phyloP scores from a whole-genome alignment of 805 yeast genomes.

The Wickerhamiella bombiphila region DNA sequence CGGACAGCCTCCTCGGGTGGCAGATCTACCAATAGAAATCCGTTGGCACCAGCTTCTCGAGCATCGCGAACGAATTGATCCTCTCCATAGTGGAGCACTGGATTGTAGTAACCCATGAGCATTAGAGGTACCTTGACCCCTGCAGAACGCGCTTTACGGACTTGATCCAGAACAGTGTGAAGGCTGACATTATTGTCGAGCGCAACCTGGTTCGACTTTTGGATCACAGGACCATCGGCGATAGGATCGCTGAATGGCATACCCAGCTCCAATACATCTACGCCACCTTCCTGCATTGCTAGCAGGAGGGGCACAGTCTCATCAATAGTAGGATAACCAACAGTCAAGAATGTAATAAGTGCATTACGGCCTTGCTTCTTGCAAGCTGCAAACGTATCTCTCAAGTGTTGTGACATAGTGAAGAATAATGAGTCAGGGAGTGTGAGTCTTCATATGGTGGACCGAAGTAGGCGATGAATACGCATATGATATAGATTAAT shows the following conservation, averaged over 20 bases:
- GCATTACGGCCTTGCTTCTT: slow-evolving; percentile 64
- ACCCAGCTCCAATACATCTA: slow-evolving; percentile 87
- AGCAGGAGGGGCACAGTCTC: slow-evolving; percentile 77
- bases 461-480: no score
- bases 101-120: slow-evolving; percentile 97
- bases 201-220: slow-evolving; percentile 65
- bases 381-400: slow-evolving; percentile 47
- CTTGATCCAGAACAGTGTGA: slow-evolving; percentile 50
- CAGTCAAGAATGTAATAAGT: slow-evolving; percentile 82
- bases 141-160: slow-evolving; percentile 55
- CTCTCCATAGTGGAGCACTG: slow-evolving; percentile 81
- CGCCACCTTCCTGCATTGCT: slow-evolving; percentile 91
- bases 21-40: slow-evolving; percentile 84
- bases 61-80: slow-evolving; percentile 63
- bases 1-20: slow-evolving; percentile 97
- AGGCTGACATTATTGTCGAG: slow-evolving; percentile 71
- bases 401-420: slow-evolving; percentile 38
- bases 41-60: slow-evolving; percentile 84
- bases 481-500: no score
- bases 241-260: slow-evolving; percentile 96
- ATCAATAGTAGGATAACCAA: slow-evolving; percentile 79
- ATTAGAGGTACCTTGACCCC: slow-evolving; percentile 85
- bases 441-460: no score
- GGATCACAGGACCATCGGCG: slow-evolving; percentile 98
- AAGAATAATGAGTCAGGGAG: no score